Base-by-base conservation (phyloP, 371 early-diverging fungal genomes). In the Conidiobolus incongruus region DNA sequence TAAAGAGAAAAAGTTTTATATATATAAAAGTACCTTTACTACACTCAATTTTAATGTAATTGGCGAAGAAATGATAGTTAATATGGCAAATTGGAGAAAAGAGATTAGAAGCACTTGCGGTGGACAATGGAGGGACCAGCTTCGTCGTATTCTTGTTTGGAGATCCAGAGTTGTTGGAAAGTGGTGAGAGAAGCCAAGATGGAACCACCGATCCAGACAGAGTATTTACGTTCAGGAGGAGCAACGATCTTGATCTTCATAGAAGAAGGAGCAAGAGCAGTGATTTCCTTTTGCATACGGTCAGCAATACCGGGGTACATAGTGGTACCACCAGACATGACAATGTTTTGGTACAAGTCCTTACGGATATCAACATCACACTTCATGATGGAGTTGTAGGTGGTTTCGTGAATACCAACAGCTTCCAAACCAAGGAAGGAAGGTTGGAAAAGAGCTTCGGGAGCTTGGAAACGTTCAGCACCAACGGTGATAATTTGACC, bases 151-250 rank as follows among this genome's bases (percentile, higher is more conserved):
- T 96, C 98, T 68, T 72, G 71, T 68, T 80, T 75, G 36, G 69
- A 68, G 59, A 85, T 72, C 81, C 81, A 86, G 75, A 83, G 75
- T 49, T 73, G 68, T 55, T 82, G 82, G 79, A 82, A 82, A 38
- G 82, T 81, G 34, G 81, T 78, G 36, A 81, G 64, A 22, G 98
- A 96, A 44, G 99, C 98, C 51, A 99, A 72, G 53, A 99, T 99
- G 51, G 99, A 97, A 52, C 99, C 99, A 75, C 99, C 99, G 62
- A 99, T 98, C 99, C 99, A 99, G 65, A 97, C 99, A 56, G 95
- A 92, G 88, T 99, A 99, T 72, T 99, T 99, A 63, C 99, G 84
- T 70, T 99, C 99, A 44, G 99, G 97, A 41, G 99, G 99, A 52
- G 98, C 94, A 52, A 98, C 92, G 59, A 99, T 94, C 84, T 94